Evolutionary conservation across 495 filamentous ascomycete genomes (phyloP).

Genomic region (Aspergillus indologenus): DNA sequence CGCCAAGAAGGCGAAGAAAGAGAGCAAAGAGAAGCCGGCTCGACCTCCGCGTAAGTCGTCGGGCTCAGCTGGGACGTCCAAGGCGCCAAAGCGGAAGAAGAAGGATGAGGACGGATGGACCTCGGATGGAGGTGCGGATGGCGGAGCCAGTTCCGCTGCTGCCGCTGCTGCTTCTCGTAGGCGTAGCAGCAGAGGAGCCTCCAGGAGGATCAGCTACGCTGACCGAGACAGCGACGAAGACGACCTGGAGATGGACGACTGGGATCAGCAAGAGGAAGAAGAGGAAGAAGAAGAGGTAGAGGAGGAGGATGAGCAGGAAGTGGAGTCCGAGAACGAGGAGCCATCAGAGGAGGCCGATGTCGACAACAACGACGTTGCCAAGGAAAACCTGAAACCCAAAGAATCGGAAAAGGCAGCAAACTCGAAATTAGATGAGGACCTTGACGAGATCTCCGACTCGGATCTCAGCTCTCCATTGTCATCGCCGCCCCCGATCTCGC

Average conservation of each 20-base stretch:
- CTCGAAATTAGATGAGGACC: not conserved
- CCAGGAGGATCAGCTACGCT: slow-evolving; percentile 46
- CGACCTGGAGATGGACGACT: slow-evolving; percentile 52
- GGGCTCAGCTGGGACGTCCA: slow-evolving; percentile 32
- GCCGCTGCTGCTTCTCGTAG: slow-evolving; percentile 31
- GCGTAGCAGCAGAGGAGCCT: slow-evolving; percentile 40
- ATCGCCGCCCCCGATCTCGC: not conserved
- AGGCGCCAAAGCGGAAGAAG: slow-evolving; percentile 47
- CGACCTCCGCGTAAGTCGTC: slow-evolving; percentile 42
- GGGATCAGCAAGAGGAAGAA: slow-evolving; percentile 30
- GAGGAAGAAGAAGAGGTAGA: slow-evolving; percentile 28
- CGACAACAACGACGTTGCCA: not conserved
- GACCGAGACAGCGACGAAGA: slow-evolving; percentile 58
- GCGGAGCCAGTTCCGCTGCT: slow-evolving; percentile 16
- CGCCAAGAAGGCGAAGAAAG: slow-evolving; percentile 45
- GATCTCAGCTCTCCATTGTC: not conserved
- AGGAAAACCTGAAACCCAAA: not conserved
- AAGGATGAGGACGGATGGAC: slow-evolving; percentile 44
- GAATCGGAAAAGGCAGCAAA: not conserved
- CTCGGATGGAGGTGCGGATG: slow-evolving; percentile 33
- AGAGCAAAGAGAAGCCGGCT: slow-evolving; percentile 27
- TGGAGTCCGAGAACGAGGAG: slow-evolving; percentile 4
- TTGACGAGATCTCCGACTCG: not conserved
- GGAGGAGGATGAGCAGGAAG: slow-evolving; percentile 18
- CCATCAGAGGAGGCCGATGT: not conserved